These are phyloP conservation scores for Suillus occidentalis DNA, from an alignment of 768 basidiomycete species.

Conservation along the genomic window DNA sequence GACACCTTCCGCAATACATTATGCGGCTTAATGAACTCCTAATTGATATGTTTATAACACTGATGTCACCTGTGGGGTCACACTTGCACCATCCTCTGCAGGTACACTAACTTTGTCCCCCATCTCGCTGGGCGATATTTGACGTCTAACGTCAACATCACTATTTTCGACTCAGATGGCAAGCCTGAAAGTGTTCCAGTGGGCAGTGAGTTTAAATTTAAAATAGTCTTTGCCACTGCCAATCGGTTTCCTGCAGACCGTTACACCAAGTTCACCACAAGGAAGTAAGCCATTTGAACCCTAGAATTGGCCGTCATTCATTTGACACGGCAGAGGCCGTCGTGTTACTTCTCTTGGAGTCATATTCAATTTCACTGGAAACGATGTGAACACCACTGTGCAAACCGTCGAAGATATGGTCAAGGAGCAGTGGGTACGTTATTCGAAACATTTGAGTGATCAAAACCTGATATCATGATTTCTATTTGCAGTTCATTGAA, in stretches of 20 bases:
- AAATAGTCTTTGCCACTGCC: slow-evolving; percentile 5
- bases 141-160: slow-evolving; percentile 86
- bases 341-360: slow-evolving; percentile 80
- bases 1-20: neutral
- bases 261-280: slow-evolving; percentile 71
- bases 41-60: neutral
- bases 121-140: slow-evolving; percentile 72
- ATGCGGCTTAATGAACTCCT: neutral
- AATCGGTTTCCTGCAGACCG: slow-evolving; percentile 45
- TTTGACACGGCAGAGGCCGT: slow-evolving; percentile 46
- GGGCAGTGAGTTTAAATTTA: slow-evolving; percentile 37
- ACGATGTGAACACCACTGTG: slow-evolving; percentile 70
- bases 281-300: slow-evolving; percentile 48
- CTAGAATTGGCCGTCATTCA: neutral
- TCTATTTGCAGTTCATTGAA: slow-evolving; percentile 57
- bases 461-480: neutral
- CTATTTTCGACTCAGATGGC: slow-evolving; percentile 46
- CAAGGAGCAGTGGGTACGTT: slow-evolving; percentile 69
- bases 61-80: neutral
- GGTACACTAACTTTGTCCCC: slow-evolving; percentile 65
- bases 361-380: slow-evolving; percentile 72
- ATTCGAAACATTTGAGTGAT: neutral
- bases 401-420: slow-evolving; percentile 75
- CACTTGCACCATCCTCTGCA: slow-evolving; percentile 22
- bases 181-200: slow-evolving; percentile 40